Evolutionary conservation across 495 filamentous ascomycete species (phyloP), one percentile per base, ranked within the genome.

Genomic region (Extremus antarcticus): DNA sequence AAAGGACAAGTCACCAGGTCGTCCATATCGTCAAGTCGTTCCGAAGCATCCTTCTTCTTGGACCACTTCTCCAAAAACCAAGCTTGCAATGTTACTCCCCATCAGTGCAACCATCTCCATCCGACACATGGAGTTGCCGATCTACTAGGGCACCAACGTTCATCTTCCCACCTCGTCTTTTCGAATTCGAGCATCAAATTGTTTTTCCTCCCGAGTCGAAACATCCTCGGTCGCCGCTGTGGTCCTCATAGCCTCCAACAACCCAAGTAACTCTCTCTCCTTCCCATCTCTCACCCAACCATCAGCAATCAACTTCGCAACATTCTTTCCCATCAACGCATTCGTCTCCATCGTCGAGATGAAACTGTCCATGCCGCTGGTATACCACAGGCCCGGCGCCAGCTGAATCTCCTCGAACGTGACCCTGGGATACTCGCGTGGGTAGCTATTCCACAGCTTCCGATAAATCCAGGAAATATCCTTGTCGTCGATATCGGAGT

Each of bases 291-390:
- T 38, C 32, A 25, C 9, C 57, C 53, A 52, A 17, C 22, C 16
- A 61, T 90, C 78, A 3, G 84, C 74, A 48, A 96, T 77, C 40
- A 97, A 70, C 23, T 76, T 75, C 13, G 92, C 92, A 38, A 97
- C 85, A 71, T 98, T 97, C 77, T 81, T 90, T 0, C 92, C 92
- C 91, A 95, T 95, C 63, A 97, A 67, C 0, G 85, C 83, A 66
- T 85, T 97, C 8, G 94, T 99, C 75, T 99, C 92, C 92, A 99
- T 99, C 0, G 92, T 95, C 15, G 82, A 88, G 55, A 97, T 94
- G 63, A 98, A 96, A 60, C 82, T 84, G 71, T 98, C 92, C 50
- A 97, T 95, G 0, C 86, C 91, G 41, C 85, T 82, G 0, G 92
- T 97, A 66, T 98, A 97, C 78, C 87, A 96, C 13, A 97, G 65